Evolutionary conservation across 1,284 basidiomycete genomes (phyloP).

Genomic region (Malassezia globosa): DNA sequence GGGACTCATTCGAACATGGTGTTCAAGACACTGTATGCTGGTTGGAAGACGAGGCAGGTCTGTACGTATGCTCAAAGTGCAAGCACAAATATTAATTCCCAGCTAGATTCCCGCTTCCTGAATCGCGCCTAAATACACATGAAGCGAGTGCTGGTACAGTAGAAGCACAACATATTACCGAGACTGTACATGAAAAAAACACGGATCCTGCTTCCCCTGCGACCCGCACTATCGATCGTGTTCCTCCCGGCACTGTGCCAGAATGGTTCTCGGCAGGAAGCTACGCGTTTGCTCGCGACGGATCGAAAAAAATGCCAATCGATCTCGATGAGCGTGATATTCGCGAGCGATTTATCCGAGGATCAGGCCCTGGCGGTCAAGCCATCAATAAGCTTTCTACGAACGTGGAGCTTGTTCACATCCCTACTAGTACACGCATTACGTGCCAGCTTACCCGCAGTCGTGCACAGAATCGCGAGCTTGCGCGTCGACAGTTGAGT

Average conservation of each 20-base stretch:
- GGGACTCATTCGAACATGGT: slow-evolving; percentile 21
- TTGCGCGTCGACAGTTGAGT: slow-evolving; percentile 32
- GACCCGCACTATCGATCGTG: background rate
- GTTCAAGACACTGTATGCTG: slow-evolving; percentile 23
- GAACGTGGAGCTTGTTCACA: slow-evolving; percentile 33
- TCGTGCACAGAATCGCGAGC: slow-evolving; percentile 29
- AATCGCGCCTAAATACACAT: background rate
- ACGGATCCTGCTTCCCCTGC: background rate
- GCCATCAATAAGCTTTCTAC: slow-evolving; percentile 43
- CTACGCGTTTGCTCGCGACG: slow-evolving; percentile 23
- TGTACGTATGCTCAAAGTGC: slow-evolving; percentile 28
- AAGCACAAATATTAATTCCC: background rate
- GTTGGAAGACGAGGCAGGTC: slow-evolving; percentile 38
- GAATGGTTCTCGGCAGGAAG: slow-evolving; percentile 29
- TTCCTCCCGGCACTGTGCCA: slow-evolving; percentile 16
- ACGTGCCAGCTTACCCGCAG: slow-evolving; percentile 36
- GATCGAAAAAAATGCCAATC: slow-evolving; percentile 34
- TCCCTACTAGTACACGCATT: slow-evolving; percentile 33
- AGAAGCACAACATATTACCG: too few relatives aligned
- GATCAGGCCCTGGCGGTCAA: slow-evolving; percentile 42
- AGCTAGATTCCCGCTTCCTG: background rate
- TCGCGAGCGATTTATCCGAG: slow-evolving; percentile 39
- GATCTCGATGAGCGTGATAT: slow-evolving; percentile 34
- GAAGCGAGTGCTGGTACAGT: background rate
- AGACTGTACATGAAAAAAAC: background rate